Base-by-base conservation (phyloP, 805 yeast species). In the Pichia thaimueangensis region DNA sequence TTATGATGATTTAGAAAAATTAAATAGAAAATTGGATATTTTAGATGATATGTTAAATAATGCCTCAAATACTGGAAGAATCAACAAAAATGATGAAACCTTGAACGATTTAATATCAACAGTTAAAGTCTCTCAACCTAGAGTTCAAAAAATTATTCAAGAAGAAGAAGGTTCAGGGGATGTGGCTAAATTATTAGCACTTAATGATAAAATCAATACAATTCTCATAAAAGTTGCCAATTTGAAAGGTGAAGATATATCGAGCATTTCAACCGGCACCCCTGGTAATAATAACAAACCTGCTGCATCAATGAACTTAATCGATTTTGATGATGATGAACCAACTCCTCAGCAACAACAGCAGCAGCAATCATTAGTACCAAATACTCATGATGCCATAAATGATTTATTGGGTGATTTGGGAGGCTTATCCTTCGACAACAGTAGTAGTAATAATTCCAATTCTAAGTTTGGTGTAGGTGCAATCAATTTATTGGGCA, bases 71-170 rank as follows among this genome's bases (percentile, higher is more conserved):
- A 59, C 68, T 5, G 70, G 71, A 4, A 50, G 55, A 5, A 42
- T 68, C n/a, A 70, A 69, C 41, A 53, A 64, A 10, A 52, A 59
- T 12, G 79, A 74, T 58, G 97, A 91, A 52, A 89, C 96, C 3
- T 61, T 86, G 16, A 69, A 72, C 37, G 97, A 93, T 54, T 70
- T 93, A 43, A 85, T 80, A 54, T 71, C 80, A 35, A 71, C 95
- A 2, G 69, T 93, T 52, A 89, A 85, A 60, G 79, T 80, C 36
- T 79, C 96, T 24, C 88, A 82, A 57, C 96, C 97, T 31, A 87
- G 84, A 54, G 76, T 93, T 51, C 84, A 84, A 59, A 82, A 81
- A 53, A 83, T 93, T 53, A 78, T 86, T 47, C 82, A 78, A 54
- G 95, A 87, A 55, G 95, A 86, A 55, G 74, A 76, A 29, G 80